These are phyloP conservation scores for Colletotrichum zoysiae DNA, from an alignment of 2,329 filamentous ascomycete species.

Conservation along the genomic window DNA sequence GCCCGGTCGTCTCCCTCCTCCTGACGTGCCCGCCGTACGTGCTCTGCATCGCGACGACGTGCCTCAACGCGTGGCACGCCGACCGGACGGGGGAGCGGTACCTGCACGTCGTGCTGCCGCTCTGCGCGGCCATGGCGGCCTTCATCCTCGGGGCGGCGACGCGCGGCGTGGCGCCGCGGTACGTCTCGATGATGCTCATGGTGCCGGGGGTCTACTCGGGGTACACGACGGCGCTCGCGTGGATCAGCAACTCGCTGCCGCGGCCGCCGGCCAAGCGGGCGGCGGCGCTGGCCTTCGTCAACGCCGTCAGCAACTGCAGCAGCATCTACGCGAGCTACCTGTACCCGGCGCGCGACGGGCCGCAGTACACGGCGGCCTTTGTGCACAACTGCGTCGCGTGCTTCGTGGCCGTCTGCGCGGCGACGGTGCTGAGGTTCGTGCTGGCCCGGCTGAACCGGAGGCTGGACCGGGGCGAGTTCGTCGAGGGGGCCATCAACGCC, in stretches of 20 bases:
- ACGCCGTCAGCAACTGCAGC: conserved; percentile 64
- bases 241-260: conserved; percentile 81
- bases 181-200: conserved; percentile 62
- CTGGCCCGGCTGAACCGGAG: conserved; percentile 76
- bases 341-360: conserved; percentile 66
- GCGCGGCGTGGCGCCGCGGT: conserved; percentile 70
- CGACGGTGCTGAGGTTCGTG: conserved; percentile 72
- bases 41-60: conserved; percentile 71
- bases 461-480: conserved; percentile 72
- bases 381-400: conserved; percentile 76
- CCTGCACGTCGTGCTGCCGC: conserved; percentile 73
- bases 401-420: conserved; percentile 72
- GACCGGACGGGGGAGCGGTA: conserved; percentile 79
- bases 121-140: conserved; percentile 70
- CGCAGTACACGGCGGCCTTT: conserved; percentile 69
- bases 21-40: conserved; percentile 76
- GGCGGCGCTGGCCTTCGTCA: conserved; percentile 80
- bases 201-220: conserved; percentile 45
- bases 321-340: conserved; percentile 77
- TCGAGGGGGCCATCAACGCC: conserved; percentile 68
- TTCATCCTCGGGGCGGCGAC: conserved; percentile 79
- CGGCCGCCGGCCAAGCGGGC: conserved; percentile 80
- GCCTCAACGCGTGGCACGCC: conserved; percentile 76
- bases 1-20: conserved; percentile 69
- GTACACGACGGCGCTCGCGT: conserved; percentile 76